A percentile compares a stretch with the other conserved stretches of the same genome.
Conservation (phyloP, 495 filamentous ascomycete species). For the Ramalina intermedia region DNA sequence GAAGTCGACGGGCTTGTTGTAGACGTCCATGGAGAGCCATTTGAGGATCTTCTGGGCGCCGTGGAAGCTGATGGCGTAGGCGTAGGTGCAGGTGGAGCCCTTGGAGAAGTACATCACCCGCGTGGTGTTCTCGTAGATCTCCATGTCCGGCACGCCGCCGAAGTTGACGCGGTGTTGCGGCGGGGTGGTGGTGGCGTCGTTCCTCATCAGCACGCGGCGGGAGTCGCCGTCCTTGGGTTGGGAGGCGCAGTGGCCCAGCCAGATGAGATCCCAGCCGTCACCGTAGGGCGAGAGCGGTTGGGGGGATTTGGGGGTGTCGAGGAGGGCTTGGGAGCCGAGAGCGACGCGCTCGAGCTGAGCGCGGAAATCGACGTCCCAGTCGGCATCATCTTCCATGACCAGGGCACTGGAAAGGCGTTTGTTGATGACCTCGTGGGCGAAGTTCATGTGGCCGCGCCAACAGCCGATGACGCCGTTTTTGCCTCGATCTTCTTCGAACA, state of each 20-base stretch:
- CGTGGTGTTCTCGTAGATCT: slow-evolving; percentile 22
- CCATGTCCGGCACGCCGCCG: slow-evolving; percentile 8
- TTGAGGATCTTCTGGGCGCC: slow-evolving; percentile 38
- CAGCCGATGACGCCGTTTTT: slow-evolving; percentile 13
- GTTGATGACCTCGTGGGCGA: slow-evolving; percentile 23
- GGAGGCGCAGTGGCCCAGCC: slow-evolving; percentile 37
- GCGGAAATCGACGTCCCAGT: slow-evolving; percentile 40
- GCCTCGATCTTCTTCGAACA: background rate
- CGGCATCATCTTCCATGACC: slow-evolving; percentile 42
- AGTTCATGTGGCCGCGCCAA: slow-evolving; percentile 29
- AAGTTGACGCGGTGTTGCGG: slow-evolving; percentile 5
- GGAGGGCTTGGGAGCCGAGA: slow-evolving; percentile 21
- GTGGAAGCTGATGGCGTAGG: slow-evolving; percentile 37
- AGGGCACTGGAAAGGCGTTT: slow-evolving; percentile 30
- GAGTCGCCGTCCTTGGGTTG: slow-evolving; percentile 15
- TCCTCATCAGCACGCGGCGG: slow-evolving; percentile 13
- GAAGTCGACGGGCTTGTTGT: slow-evolving; percentile 30
- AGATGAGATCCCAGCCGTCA: slow-evolving; percentile 40
- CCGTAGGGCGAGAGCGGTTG: slow-evolving; percentile 34
- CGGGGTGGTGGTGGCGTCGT: slow-evolving; percentile 17
- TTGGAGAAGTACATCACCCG: slow-evolving; percentile 32
- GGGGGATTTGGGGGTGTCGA: slow-evolving; percentile 18
- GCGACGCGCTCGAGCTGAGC: slow-evolving; percentile 34
- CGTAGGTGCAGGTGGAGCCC: slow-evolving; percentile 36
- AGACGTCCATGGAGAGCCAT: slow-evolving; percentile 30